phyloP scores from a whole-genome alignment of 441 rosid genomes.

The Arabidopsis lyrata region DNA sequence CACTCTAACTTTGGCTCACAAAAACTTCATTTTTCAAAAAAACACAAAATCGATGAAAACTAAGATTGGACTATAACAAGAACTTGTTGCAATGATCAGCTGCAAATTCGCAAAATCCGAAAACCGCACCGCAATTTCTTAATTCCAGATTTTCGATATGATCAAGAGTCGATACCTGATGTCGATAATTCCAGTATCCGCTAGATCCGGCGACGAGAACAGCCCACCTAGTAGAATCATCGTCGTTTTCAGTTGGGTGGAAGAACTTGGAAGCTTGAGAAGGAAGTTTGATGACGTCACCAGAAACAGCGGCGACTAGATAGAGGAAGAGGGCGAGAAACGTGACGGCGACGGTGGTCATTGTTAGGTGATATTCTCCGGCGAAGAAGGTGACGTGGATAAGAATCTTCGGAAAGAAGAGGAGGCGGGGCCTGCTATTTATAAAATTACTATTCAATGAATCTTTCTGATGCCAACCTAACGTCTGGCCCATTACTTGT shows the following conservation, averaged over 20 bases:
- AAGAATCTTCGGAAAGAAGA: conserved; percentile 12
- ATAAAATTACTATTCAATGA: conserved; percentile 19
- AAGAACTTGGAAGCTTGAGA: conserved; percentile 69
- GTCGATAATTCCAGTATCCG: conserved; percentile 97
- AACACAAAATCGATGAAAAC: background rate
- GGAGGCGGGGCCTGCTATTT: conserved; percentile 20
- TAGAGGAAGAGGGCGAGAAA: conserved; percentile 32
- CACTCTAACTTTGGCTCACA: background rate
- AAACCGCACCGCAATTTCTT: background rate
- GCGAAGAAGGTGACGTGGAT: conserved; percentile 26
- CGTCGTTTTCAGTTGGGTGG: conserved; percentile 40
- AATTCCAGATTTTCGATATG: background rate
- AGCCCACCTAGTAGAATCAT: conserved; percentile 78
- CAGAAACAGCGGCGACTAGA: conserved; percentile 28
- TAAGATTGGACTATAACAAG: background rate
- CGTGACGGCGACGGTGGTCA: conserved; percentile 46
- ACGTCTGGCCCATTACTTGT: conserved; percentile 24
- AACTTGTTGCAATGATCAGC: background rate
- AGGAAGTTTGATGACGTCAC: conserved; percentile 57
- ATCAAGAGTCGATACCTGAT: conserved; percentile 58
- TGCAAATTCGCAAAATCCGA: background rate
- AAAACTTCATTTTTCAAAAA: background rate
- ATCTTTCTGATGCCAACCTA: conserved; percentile 17
- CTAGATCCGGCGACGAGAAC: conserved; percentile 90
- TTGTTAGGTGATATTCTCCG: background rate